Evolutionary conservation across 1,139 yeast genomes (phyloP).

Genomic region (Nakaseomyces kungkrabaensis): DNA sequence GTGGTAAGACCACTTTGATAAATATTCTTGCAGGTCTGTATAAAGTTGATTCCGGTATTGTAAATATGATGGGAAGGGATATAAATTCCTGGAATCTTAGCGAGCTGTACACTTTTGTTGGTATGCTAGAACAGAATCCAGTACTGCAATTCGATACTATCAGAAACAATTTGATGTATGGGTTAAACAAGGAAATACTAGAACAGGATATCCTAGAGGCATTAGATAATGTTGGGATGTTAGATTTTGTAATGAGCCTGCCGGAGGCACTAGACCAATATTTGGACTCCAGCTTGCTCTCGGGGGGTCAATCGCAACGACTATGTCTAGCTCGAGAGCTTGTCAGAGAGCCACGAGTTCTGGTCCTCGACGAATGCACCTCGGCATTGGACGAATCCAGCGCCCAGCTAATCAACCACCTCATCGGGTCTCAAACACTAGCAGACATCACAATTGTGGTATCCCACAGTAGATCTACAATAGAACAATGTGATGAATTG

Average conservation of each 20-base stretch:
- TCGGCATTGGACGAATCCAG: constrained; percentile 63
- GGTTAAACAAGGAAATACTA: constrained; percentile 30
- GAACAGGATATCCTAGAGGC: constrained; percentile 35
- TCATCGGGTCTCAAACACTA: constrained; percentile 28
- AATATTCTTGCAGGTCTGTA: constrained; percentile 47
- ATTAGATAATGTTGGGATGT: constrained; percentile 40
- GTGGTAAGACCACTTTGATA: constrained; percentile 67
- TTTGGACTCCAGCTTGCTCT: constrained; percentile 49
- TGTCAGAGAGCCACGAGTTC: constrained; percentile 48
- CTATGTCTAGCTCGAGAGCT: constrained; percentile 68
- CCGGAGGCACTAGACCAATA: constrained; percentile 50
- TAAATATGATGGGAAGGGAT: constrained; percentile 36
- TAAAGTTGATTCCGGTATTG: constrained; percentile 30
- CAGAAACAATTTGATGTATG: constrained; percentile 57
- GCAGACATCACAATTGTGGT: constrained; percentile 33
- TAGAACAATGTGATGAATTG: constrained; percentile 39
- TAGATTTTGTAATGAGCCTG: constrained; percentile 41
- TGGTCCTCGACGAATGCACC: constrained; percentile 73
- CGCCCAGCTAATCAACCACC: constrained; percentile 34
- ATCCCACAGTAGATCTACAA: constrained; percentile 52
- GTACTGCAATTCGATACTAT: constrained; percentile 58
- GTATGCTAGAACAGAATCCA: constrained; percentile 62
- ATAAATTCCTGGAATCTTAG: constrained; percentile 38
- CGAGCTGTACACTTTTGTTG: constrained; percentile 43
- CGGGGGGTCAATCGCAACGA: constrained; percentile 79